Evolutionary conservation across 805 yeast genomes (phyloP).

Genomic region (Dipodascopsis tothii): DNA sequence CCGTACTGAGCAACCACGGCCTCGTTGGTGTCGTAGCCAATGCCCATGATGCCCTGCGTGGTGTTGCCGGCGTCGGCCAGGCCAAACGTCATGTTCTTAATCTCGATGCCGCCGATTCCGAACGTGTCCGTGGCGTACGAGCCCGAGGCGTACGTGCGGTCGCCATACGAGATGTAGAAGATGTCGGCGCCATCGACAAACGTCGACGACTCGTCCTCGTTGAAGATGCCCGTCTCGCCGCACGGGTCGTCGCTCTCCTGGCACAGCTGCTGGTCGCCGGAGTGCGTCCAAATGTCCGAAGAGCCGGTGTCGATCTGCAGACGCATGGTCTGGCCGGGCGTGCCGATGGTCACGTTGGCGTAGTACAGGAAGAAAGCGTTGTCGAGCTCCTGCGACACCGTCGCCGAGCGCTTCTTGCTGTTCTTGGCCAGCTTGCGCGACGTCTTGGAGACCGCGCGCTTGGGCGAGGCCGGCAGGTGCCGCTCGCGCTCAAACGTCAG

Average conservation of each 20-base stretch:
- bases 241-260: conserved; percentile 23
- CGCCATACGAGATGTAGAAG: conserved; percentile 40
- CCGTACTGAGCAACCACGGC: conserved; percentile 24
- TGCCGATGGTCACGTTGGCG: conserved; percentile 42
- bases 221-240: conserved; percentile 28
- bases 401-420: too few species aligned
- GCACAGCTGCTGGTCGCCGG: conserved; percentile 26
- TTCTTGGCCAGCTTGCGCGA: too few species aligned
- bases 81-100: conserved; percentile 58
- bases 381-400: conserved; percentile 15
- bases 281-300: conserved; percentile 57
- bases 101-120: conserved; percentile 41
- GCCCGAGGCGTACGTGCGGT: conserved; percentile 45
- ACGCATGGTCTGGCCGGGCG: conserved; percentile 45
- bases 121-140: conserved; percentile 60
- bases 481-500: too few species aligned
- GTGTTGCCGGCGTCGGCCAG: conserved; percentile 62
- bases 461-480: too few species aligned
- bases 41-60: conserved; percentile 44
- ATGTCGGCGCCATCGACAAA: conserved; percentile 16
- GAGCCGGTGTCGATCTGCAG: conserved; percentile 71
- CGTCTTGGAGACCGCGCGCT: too few species aligned
- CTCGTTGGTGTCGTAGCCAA: conserved; percentile 35
- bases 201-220: conserved; percentile 28
- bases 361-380: conserved; percentile 26